Conservation (phyloP, 768 basidiomycete species). For the Kwoniella europaea region DNA sequence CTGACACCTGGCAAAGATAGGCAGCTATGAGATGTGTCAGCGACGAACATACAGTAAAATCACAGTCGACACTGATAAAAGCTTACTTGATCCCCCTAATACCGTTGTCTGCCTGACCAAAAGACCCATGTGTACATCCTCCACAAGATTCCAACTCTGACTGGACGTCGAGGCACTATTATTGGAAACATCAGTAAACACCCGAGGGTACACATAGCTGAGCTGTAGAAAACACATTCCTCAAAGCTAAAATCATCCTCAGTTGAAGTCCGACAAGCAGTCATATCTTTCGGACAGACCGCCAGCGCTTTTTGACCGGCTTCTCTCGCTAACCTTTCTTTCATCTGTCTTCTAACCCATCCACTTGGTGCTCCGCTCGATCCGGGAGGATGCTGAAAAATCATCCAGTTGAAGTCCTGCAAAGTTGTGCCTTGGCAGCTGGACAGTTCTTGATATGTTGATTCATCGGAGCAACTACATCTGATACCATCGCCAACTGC, state of each 20-base stretch:
- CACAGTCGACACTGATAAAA: not conserved
- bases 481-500: not conserved
- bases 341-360: not conserved
- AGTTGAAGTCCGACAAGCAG: not conserved
- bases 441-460: not conserved
- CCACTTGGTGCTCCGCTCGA: not conserved
- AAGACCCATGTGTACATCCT: conserved; percentile 1
- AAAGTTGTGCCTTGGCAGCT: not conserved
- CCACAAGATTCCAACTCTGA: conserved; percentile 14
- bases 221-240: not conserved
- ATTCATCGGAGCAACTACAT: not conserved
- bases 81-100: not conserved
- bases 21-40: conserved; percentile 3
- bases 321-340: not conserved
- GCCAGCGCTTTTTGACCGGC: not conserved
- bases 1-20: conserved; percentile 1
- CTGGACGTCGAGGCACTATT: conserved; percentile 6
- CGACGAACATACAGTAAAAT: not conserved
- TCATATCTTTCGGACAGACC: conserved; percentile 2
- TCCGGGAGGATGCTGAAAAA: conserved; percentile 7
- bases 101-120: not conserved
- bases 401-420: not conserved
- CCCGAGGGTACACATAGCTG: no score
- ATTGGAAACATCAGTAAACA: not conserved
- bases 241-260: conserved; percentile 1